Percentiles rank a stretch among this genome's conserved stretches.
These are phyloP conservation scores for Letharia lupina DNA, from an alignment of 495 filamentous ascomycete genomes.

Conservation along the genomic window DNA sequence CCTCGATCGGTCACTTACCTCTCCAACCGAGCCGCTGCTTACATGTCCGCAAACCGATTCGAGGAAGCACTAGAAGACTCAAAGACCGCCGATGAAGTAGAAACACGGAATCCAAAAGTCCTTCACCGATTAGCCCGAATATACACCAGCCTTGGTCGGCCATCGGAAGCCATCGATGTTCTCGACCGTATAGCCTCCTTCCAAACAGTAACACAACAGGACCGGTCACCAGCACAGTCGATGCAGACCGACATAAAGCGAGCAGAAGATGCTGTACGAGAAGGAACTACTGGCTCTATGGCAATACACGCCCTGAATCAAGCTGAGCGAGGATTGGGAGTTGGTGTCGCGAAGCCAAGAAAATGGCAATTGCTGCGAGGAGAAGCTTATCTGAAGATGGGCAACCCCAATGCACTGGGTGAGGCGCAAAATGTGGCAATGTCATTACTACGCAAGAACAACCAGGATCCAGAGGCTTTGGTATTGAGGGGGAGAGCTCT, in stretches of 20 bases:
- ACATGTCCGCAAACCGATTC: constrained; percentile 74
- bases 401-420: constrained; percentile 74
- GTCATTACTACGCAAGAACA: constrained; percentile 73
- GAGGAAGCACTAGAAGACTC: constrained; percentile 77
- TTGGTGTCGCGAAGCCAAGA: constrained; percentile 64
- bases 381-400: constrained; percentile 93
- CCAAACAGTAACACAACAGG: constrained; percentile 64
- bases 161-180: constrained; percentile 77
- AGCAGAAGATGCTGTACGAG: constrained; percentile 65
- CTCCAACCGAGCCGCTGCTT: constrained; percentile 89
- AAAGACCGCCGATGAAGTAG: constrained; percentile 66
- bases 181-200: constrained; percentile 53
- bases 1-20: constrained; percentile 79
- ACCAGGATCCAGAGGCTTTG: constrained; percentile 85
- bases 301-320: constrained; percentile 83
- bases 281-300: constrained; percentile 77
- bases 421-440: constrained; percentile 92
- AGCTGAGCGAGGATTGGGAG: constrained; percentile 70
- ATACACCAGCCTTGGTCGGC: constrained; percentile 74
- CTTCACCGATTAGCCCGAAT: constrained; percentile 81
- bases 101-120: constrained; percentile 76
- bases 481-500: constrained; percentile 80
- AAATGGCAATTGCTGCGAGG: constrained; percentile 91
- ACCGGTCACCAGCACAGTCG: constrained; percentile 65
- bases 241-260: constrained; percentile 78